Evolutionary conservation across 2,329 filamentous ascomycete genomes (phyloP).

Genomic region (Stenocarpella maydis): DNA sequence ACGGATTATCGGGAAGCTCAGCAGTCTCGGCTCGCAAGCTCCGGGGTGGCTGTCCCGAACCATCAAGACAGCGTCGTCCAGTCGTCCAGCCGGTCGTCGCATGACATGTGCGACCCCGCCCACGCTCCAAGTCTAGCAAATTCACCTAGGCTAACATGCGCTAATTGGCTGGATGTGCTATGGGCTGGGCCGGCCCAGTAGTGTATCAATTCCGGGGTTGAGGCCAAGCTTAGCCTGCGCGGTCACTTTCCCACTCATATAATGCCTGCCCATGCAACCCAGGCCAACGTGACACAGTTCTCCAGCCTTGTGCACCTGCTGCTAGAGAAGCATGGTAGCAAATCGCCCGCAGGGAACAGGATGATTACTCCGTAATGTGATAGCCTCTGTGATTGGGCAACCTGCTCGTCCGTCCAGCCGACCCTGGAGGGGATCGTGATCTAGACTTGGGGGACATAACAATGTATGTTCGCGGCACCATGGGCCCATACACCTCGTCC

Average conservation of each 20-base stretch:
- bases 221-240: constrained; percentile 2
- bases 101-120: background rate
- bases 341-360: background rate
- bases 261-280: too few relatives aligned
- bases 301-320: background rate
- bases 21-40: background rate
- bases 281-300: background rate
- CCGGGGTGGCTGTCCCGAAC: background rate
- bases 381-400: background rate
- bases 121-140: too few relatives aligned
- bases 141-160: too few relatives aligned
- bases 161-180: too few relatives aligned
- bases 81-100: background rate
- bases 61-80: background rate
- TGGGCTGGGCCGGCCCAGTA: background rate
- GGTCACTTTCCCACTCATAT: background rate
- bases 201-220: background rate
- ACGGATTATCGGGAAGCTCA: background rate
- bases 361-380: background rate
- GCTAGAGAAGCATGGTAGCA: too few relatives aligned
- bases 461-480: background rate
- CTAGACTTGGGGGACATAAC: background rate
- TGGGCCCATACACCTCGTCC: background rate
- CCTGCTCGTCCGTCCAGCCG: background rate
- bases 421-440: background rate